phyloP scores from a whole-genome alignment of 148 eudicot genomes.

The Talinum fruticosum region DNA sequence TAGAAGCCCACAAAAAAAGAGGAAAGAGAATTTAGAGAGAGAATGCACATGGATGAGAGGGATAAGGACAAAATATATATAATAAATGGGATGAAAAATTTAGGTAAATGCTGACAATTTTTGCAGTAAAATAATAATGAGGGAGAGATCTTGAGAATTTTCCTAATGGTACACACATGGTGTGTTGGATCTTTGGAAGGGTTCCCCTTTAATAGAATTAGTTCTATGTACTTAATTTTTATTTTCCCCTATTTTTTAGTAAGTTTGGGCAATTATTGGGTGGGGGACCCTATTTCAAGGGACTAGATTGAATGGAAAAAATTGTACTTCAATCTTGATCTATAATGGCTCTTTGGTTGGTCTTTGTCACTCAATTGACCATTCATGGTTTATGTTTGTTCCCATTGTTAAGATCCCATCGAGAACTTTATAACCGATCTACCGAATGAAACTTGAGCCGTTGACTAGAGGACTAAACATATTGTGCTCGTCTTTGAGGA shows the following conservation, averaged over 20 bases:
- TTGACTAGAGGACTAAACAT: too few relatives aligned
- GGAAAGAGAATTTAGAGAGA: neutral
- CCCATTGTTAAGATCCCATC: neutral
- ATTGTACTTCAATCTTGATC: neutral
- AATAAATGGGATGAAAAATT: neutral
- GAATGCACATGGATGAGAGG: constrained; percentile 23
- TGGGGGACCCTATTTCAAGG: constrained; percentile 27
- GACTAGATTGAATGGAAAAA: constrained; percentile 15
- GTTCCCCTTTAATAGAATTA: constrained; percentile 13
- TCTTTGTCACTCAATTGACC: neutral
- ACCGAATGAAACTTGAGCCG: too few relatives aligned
- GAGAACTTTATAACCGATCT: neutral
- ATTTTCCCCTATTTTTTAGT: neutral
- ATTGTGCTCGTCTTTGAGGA: too few relatives aligned
- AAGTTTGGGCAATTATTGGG: neutral
- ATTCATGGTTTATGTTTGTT: neutral
- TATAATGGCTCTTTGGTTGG: neutral
- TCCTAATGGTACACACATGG: constrained; percentile 39
- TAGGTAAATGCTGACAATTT: constrained; percentile 24
- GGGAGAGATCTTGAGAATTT: constrained; percentile 9
- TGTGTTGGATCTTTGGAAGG: constrained; percentile 38
- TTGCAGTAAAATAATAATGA: constrained; percentile 3
- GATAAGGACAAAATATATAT: neutral
- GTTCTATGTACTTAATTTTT: constrained; percentile 17
- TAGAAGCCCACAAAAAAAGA: neutral